Conservation (phyloP, 2,329 filamentous ascomycete species). For the Dothistroma pini region DNA sequence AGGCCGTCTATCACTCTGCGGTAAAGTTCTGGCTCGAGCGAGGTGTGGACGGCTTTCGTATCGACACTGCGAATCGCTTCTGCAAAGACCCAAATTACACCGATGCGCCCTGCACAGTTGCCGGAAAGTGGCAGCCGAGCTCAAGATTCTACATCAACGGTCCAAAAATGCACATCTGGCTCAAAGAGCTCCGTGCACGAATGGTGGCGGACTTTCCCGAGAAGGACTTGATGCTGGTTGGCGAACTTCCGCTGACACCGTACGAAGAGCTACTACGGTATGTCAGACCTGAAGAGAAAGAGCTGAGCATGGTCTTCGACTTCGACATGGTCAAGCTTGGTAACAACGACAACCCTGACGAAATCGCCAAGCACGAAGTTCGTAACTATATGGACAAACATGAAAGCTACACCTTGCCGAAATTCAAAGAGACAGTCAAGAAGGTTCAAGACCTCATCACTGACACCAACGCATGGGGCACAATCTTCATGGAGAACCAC, state of each 20-base stretch:
- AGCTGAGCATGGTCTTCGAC: slow-evolving; percentile 70
- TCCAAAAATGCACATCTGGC: slow-evolving; percentile 46
- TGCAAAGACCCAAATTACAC: slow-evolving; percentile 27
- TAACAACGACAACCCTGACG: slow-evolving; percentile 26
- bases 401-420: slow-evolving; percentile 27
- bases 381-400: slow-evolving; percentile 29
- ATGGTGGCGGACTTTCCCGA: slow-evolving; percentile 26
- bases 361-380: slow-evolving; percentile 25
- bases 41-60: slow-evolving; percentile 54
- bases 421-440: slow-evolving; percentile 21
- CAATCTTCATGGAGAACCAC: slow-evolving; percentile 63
- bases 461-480: slow-evolving; percentile 60
- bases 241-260: slow-evolving; percentile 49
- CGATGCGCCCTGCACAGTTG: slow-evolving; percentile 20
- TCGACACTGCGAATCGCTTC: slow-evolving; percentile 29
- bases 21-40: slow-evolving; percentile 67
- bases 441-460: slow-evolving; percentile 47
- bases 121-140: slow-evolving; percentile 24
- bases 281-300: slow-evolving; percentile 52
- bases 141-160: slow-evolving; percentile 31
- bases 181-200: slow-evolving; percentile 40
- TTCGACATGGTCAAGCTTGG: slow-evolving; percentile 60
- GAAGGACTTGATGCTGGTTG: slow-evolving; percentile 46
- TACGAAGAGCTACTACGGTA: slow-evolving; percentile 50
- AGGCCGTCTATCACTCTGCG: slow-evolving; percentile 63